These are phyloP conservation scores for Collariella sp. DNA, from an alignment of 495 filamentous ascomycete species.

Conservation along the genomic window DNA sequence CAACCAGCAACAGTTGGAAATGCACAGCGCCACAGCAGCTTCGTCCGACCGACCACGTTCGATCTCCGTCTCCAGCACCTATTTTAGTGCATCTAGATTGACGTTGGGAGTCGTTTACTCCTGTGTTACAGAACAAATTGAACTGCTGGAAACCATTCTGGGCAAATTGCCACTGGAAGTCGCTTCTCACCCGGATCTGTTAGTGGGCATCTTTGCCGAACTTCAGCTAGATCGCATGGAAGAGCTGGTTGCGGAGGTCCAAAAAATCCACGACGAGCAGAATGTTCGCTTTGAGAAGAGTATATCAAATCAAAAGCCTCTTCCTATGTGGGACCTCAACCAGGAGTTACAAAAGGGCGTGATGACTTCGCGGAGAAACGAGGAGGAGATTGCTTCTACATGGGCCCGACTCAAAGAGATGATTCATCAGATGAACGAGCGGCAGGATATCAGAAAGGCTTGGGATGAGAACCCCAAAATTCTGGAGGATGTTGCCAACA, in stretches of 20 bases:
- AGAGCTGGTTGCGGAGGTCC: not conserved
- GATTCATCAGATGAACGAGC: not conserved
- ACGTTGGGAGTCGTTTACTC: constrained; percentile 7
- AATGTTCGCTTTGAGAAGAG: not conserved
- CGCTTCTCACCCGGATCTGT: constrained; percentile 8
- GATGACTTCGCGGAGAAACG: no score
- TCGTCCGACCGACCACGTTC: no score
- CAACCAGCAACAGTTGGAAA: no score
- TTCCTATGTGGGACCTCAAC: no score
- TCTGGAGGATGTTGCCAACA: no score
- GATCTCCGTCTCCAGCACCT: no score
- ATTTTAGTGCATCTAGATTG: constrained; percentile 7
- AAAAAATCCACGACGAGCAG: not conserved
- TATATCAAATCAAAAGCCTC: not conserved
- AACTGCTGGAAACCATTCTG: not conserved
- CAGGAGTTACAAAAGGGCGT: no score
- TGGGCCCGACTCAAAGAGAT: constrained; percentile 2
- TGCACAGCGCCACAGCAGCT: no score
- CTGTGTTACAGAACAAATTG: not conserved
- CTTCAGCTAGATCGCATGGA: constrained; percentile 11
- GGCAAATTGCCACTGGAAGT: constrained; percentile 4
- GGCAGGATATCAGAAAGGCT: no score
- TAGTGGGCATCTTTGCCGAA: constrained; percentile 12
- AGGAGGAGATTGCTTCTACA: constrained; percentile 6
- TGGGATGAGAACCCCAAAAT: not conserved